phyloP scores from a whole-genome alignment of 2,329 filamentous ascomycete genomes.

The Botrytis aclada region DNA sequence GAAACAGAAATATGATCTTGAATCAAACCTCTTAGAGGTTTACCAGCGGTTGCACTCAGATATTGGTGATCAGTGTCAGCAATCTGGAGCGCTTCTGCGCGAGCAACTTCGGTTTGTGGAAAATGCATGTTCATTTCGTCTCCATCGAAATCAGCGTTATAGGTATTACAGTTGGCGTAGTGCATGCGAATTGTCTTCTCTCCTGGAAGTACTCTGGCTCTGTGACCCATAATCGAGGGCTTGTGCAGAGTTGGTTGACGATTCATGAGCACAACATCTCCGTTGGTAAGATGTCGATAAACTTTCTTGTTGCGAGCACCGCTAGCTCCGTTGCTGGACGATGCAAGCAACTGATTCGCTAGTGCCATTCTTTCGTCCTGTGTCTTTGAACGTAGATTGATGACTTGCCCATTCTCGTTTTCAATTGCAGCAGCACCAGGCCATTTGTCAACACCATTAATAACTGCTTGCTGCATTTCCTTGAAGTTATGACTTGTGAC shows the following conservation, averaged over 20 bases:
- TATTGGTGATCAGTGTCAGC: slow-evolving; percentile 98
- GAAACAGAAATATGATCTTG: slow-evolving; percentile 98
- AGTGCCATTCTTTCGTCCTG: slow-evolving; percentile 83
- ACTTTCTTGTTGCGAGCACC: slow-evolving; percentile 92
- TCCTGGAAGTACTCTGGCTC: slow-evolving; percentile 84
- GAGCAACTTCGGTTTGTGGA: slow-evolving; percentile 91
- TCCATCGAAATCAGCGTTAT: slow-evolving; percentile 98
- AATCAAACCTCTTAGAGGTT: slow-evolving; percentile 91
- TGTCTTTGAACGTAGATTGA: slow-evolving; percentile 83
- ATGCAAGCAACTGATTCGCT: slow-evolving; percentile 88
- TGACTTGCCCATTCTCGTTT: slow-evolving; percentile 89
- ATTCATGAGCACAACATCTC: slow-evolving; percentile 98
- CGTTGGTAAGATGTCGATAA: slow-evolving; percentile 90
- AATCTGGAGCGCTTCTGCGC: slow-evolving; percentile 87
- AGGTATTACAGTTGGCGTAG: slow-evolving; percentile 99
- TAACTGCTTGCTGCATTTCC: slow-evolving; percentile 91
- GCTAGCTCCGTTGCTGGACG: slow-evolving; percentile 69
- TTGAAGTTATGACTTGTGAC: slow-evolving; percentile 97
- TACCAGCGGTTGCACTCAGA: slow-evolving; percentile 87
- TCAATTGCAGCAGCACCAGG: slow-evolving; percentile 93
- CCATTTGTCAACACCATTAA: slow-evolving; percentile 92
- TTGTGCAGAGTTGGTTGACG: slow-evolving; percentile 97
- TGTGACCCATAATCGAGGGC: slow-evolving; percentile 97
- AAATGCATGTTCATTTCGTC: slow-evolving; percentile 99
- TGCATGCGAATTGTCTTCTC: slow-evolving; percentile 99